A percentile compares a stretch with the other conserved stretches of the same genome.
These are phyloP conservation scores for Cymodocea nodosa DNA, from an alignment of 116 monocot species.

Conservation along the genomic window DNA sequence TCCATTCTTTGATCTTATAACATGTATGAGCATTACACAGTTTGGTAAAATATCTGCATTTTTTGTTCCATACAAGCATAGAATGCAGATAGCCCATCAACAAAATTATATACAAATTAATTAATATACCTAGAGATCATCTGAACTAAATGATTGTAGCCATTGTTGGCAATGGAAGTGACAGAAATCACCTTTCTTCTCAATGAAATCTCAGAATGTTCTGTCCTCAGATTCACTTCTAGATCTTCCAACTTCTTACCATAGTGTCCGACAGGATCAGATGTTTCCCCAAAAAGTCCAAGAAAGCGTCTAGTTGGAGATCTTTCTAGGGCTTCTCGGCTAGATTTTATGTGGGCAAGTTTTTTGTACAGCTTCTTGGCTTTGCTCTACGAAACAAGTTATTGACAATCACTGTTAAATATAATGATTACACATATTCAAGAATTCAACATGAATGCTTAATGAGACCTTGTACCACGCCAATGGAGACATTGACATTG, in stretches of 20 bases:
- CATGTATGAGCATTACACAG: no score
- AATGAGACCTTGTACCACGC: no score
- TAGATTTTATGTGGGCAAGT: slow-evolving; percentile 42
- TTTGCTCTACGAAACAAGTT: slow-evolving; percentile 33
- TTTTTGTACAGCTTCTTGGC: slow-evolving; percentile 49
- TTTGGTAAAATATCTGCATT: no score
- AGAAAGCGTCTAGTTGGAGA: slow-evolving; percentile 21
- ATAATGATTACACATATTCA: no score
- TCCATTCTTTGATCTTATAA: no score
- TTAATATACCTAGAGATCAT: no score
- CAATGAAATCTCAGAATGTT: slow-evolving; percentile 41
- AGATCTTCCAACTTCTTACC: slow-evolving; percentile 65
- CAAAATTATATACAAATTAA: no score
- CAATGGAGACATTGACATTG: no score
- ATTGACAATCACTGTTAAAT: neutral
- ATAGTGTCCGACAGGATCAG: slow-evolving; percentile 26
- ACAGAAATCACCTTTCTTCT: slow-evolving; percentile 12
- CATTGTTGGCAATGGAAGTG: neutral
- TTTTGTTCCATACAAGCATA: no score
- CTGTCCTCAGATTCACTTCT: slow-evolving; percentile 67
- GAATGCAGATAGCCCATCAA: no score
- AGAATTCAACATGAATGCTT: no score
- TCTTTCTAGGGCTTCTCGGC: slow-evolving; percentile 15
- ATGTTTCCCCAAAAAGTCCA: slow-evolving; percentile 43
- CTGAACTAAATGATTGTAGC: no score